phyloP scores from a whole-genome alignment of 768 basidiomycete species.

The Pleurotus giganteus region DNA sequence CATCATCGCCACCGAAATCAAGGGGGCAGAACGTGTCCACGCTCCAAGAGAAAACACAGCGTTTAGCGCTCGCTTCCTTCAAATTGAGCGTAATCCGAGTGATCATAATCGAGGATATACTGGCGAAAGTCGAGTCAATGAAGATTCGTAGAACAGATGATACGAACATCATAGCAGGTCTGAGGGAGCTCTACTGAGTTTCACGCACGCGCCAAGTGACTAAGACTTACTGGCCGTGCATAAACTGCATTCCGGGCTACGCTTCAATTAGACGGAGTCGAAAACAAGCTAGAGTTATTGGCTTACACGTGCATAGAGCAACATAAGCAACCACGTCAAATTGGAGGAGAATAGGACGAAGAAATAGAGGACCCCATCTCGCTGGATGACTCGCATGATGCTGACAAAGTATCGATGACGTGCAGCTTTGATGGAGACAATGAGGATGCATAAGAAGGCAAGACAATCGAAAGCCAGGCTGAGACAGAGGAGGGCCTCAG shows the following conservation, averaged over 20 bases:
- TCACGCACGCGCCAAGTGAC: background rate
- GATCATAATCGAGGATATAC: conserved; percentile 19
- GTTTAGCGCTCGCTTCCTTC: conserved; percentile 12
- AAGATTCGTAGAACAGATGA: too few relatives aligned
- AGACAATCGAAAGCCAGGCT: conserved; percentile 19
- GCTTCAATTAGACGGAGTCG: background rate
- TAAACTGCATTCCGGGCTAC: conserved; percentile 9
- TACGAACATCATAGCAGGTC: conserved; percentile 14
- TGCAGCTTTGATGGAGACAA: background rate
- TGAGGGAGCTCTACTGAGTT: background rate
- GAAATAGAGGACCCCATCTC: conserved; percentile 19
- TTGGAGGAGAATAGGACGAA: conserved; percentile 21
- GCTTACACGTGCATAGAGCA: conserved; percentile 15
- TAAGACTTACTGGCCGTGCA: conserved; percentile 12
- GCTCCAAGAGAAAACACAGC: conserved; percentile 11
- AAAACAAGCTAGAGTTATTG: background rate
- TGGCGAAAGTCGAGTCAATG: too few relatives aligned
- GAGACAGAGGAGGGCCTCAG: conserved; percentile 14
- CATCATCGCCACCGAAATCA: background rate
- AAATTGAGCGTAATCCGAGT: conserved; percentile 19
- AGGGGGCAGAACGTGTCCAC: conserved; percentile 8
- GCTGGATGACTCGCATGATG: conserved; percentile 12
- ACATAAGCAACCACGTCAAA: conserved; percentile 17
- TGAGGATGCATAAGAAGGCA: conserved; percentile 14
- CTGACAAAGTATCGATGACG: background rate